A percentile compares a stretch with the other conserved stretches of the same genome.
Evolutionary conservation across 352 stramenopile genomes (phyloP).

Genomic region (Phytophthora sp.): DNA sequence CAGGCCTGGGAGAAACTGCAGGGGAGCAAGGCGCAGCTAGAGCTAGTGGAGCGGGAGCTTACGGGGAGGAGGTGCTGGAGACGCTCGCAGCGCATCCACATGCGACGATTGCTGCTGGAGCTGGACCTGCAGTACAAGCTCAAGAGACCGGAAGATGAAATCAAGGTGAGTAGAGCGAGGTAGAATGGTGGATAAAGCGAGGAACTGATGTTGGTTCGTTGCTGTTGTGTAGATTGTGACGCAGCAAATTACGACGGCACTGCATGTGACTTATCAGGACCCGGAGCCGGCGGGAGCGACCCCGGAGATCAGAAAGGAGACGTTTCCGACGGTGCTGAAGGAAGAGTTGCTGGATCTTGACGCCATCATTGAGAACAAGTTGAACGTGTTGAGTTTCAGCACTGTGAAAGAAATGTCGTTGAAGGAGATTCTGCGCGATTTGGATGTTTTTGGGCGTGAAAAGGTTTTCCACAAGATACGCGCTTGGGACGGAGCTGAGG

Average conservation of each 20-base stretch:
- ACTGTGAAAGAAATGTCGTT: background rate
- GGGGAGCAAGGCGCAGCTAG: constrained; percentile 23
- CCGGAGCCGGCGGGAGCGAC: constrained; percentile 27
- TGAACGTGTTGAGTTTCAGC: constrained; percentile 18
- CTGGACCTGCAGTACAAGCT: constrained; percentile 49
- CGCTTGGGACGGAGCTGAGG: constrained; percentile 19
- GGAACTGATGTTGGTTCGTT: constrained; percentile 5
- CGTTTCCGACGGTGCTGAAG: constrained; percentile 28
- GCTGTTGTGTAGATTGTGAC: constrained; percentile 28
- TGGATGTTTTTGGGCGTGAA: constrained; percentile 36
- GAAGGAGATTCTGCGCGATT: constrained; percentile 13
- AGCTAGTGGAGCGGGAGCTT: constrained; percentile 34
- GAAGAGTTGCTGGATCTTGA: constrained; percentile 29
- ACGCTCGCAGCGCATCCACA: constrained; percentile 41
- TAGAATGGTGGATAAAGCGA: background rate
- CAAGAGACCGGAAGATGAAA: constrained; percentile 28
- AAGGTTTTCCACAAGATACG: constrained; percentile 32
- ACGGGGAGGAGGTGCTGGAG: constrained; percentile 17
- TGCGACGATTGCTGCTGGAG: constrained; percentile 45
- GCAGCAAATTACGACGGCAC: constrained; percentile 27
- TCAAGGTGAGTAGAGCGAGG: constrained; percentile 17
- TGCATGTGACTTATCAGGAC: constrained; percentile 32
- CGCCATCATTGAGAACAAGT: constrained; percentile 26
- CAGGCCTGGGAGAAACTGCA: constrained; percentile 30
- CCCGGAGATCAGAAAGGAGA: constrained; percentile 29